Conservation (phyloP, 345 rosid species). For the Populus davidiana region DNA sequence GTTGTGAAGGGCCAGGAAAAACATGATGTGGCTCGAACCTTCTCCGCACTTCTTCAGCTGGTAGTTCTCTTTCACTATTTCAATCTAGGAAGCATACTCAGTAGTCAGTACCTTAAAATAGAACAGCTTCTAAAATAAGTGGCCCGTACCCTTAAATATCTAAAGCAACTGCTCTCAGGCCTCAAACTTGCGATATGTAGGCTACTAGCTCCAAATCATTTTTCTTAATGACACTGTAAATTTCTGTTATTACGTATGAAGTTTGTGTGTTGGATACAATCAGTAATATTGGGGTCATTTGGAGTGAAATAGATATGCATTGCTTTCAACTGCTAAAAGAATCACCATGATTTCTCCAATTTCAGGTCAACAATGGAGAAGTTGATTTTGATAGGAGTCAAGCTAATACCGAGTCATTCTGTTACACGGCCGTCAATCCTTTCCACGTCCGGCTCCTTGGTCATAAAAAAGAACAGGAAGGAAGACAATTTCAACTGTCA, state of each 20-base stretch:
- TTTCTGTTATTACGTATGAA: neutral
- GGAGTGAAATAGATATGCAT: neutral
- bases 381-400: constrained; percentile 60
- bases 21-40: constrained; percentile 85
- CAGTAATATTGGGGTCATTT: neutral
- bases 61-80: constrained; percentile 33
- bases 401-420: constrained; percentile 35
- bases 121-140: neutral
- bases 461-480: constrained; percentile 24
- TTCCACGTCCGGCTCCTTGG: constrained; percentile 58
- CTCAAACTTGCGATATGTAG: neutral
- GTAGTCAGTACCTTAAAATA: neutral
- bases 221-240: neutral
- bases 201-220: neutral
- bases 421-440: constrained; percentile 71
- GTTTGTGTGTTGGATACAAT: neutral
- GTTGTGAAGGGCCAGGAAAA: constrained; percentile 70
- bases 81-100: neutral
- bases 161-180: neutral
- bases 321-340: neutral
- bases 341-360: constrained; percentile 1
- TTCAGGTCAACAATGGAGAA: constrained; percentile 90
- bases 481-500: constrained; percentile 28
- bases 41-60: constrained; percentile 96
- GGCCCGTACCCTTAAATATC: neutral